Percentiles rank a stretch among this genome's conserved stretches.
Evolutionary conservation across 2,329 filamentous ascomycete species (phyloP).

Genomic region (Balansia obtecta): DNA sequence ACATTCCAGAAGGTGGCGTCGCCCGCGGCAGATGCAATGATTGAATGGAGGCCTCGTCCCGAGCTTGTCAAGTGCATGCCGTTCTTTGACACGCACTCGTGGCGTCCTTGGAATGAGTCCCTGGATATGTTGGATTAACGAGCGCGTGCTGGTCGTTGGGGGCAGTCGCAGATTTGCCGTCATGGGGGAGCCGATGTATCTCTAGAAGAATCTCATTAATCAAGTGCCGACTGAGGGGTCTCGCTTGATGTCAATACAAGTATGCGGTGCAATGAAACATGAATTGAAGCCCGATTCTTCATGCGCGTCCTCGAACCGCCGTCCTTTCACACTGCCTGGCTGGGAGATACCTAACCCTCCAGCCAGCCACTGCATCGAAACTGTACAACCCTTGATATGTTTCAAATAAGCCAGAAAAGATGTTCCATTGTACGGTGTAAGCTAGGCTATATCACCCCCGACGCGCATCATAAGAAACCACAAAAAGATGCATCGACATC

Average conservation of each 20-base stretch:
- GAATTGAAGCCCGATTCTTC: too few relatives aligned
- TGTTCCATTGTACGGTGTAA: background rate
- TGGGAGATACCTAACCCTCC: background rate
- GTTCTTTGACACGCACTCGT: conserved; percentile 29
- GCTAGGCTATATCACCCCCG: background rate
- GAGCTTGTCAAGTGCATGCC: conserved; percentile 35
- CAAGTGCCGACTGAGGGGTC: too few relatives aligned
- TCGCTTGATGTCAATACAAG: too few relatives aligned
- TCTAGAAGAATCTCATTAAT: too few relatives aligned
- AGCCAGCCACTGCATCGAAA: conserved; percentile 3
- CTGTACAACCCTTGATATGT: background rate
- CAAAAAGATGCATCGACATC: background rate
- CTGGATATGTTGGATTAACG: background rate
- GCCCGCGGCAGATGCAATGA: conserved; percentile 22
- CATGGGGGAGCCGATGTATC: too few relatives aligned
- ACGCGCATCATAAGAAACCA: background rate
- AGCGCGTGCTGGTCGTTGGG: too few relatives aligned
- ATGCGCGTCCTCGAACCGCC: background rate
- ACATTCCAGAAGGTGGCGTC: conserved; percentile 20
- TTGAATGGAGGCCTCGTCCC: conserved; percentile 33
- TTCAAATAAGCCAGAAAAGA: background rate
- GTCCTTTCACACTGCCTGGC: background rate
- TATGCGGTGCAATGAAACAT: too few relatives aligned
- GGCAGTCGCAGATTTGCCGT: too few relatives aligned
- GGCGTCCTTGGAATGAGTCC: conserved; percentile 21